Base-by-base conservation (phyloP, 179 eudicot genomes). In the Beta macrorhiza region DNA sequence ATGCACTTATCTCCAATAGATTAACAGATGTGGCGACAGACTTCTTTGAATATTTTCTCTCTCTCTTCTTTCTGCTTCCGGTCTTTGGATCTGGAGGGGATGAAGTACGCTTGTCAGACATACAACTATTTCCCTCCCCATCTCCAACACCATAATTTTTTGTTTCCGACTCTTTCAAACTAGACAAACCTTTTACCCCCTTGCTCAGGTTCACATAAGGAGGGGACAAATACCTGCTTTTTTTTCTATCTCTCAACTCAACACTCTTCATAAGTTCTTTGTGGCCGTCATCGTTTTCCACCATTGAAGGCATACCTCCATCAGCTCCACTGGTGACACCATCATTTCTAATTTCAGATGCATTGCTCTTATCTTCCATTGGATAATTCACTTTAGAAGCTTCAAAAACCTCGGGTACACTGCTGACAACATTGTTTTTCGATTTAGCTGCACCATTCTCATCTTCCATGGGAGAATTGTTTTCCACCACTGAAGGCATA, bases 171-270 rank as follows among this genome's bases (percentile, higher is more conserved):
- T 74, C 85, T 70, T 56, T 82, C 70, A 45, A 70, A 45, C 20
- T 25, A 53, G 78, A 9, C 67, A 73, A 64, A 42, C 80, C 80
- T 79, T 77, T 84, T n/a, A 82, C 64, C 20, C 75, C 81, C 78
- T 87, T 84, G 78, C 55, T 75, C 29, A 78, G 59, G 72, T 87
- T 77, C 51, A 84, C 82, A 64, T 84, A 87, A 17, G 89, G 89
- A 44, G 82, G 84, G 32, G 87, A 87, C 74, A 87, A 76, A 69
- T 87, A 87, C 77, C 84, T 87, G 85, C 89, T 84, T 75, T 61
- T 83, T 75, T 69, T 84, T 51, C 89, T 85, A 69, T 82, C 89
- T 78, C 89, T 82, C 57, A 79, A 56, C 42, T 87, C 89, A 32
- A 73, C 63, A 17, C 82, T 80, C 83, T 76, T 84, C 70, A 55